Percentiles rank a stretch among this genome's conserved stretches.
phyloP scores from a whole-genome alignment of 306 rosid species.

The Oxytropis ochrocephala region DNA sequence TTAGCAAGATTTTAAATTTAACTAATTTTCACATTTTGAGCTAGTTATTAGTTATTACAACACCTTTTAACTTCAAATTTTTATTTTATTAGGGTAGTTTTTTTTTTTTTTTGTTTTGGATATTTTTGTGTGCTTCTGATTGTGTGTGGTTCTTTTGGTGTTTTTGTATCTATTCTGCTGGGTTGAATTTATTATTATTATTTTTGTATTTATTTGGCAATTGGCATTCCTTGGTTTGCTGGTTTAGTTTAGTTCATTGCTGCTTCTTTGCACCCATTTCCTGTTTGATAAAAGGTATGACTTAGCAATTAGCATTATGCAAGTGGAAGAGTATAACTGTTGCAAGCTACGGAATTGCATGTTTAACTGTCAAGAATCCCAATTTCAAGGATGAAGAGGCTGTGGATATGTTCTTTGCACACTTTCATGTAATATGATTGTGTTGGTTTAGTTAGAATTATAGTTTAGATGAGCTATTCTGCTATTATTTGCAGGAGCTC shows the following conservation, averaged over 20 bases:
- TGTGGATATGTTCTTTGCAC: neutral
- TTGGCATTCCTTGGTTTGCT: neutral
- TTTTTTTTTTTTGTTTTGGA: neutral
- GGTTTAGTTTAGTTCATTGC: neutral
- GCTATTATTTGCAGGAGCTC: neutral
- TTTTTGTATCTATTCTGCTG: neutral
- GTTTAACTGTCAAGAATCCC: neutral
- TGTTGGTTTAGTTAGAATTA: neutral
- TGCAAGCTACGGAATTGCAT: too few relatives aligned
- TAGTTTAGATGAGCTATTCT: neutral
- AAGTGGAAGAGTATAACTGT: too few relatives aligned
- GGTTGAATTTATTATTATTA: neutral
- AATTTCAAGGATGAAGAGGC: neutral
- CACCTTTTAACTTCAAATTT: neutral
- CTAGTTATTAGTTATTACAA: neutral
- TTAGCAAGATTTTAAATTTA: neutral
- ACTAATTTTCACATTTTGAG: neutral
- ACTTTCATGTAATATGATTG: neutral
- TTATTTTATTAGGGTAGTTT: neutral
- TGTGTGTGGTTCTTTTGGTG: neutral
- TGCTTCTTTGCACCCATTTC: neutral
- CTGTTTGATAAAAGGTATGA: neutral
- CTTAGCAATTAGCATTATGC: too few relatives aligned
- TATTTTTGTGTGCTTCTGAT: too few relatives aligned
- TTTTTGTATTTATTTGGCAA: neutral